Evolutionary conservation across 768 basidiomycete genomes (phyloP).

Genomic region (Amanita muscaria): DNA sequence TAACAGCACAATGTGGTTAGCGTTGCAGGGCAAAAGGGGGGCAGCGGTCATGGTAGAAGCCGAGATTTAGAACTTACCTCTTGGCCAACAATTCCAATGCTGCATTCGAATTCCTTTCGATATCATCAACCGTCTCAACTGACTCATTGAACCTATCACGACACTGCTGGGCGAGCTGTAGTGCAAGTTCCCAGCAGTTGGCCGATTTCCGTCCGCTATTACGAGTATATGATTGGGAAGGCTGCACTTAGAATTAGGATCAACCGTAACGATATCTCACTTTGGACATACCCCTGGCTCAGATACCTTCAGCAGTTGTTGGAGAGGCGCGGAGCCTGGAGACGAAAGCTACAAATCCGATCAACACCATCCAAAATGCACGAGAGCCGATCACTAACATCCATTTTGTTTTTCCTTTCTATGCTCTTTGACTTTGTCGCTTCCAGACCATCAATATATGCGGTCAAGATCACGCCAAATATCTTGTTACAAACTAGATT

Average conservation of each 20-base stretch:
- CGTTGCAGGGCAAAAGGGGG: constrained; percentile 4
- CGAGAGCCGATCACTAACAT: no score
- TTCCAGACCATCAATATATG: constrained; percentile 14
- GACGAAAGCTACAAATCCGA: no score
- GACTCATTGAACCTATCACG: constrained; percentile 11
- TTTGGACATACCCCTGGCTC: not conserved
- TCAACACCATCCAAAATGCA: no score
- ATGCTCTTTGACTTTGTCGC: constrained; percentile 6
- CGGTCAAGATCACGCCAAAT: constrained; percentile 14
- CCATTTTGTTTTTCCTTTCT: constrained; percentile 5
- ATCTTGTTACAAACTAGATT: constrained; percentile 15
- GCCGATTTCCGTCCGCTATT: constrained; percentile 9
- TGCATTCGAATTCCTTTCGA: constrained; percentile 10
- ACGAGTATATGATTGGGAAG: not conserved
- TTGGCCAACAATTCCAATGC: constrained; percentile 14
- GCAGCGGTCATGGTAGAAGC: no score
- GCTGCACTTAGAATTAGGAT: not conserved
- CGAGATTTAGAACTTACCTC: constrained; percentile 10
- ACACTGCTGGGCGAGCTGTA: constrained; percentile 11
- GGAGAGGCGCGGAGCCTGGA: no score
- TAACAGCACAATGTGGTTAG: constrained; percentile 11
- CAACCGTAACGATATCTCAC: not conserved
- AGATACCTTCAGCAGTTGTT: no score
- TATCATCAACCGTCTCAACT: constrained; percentile 11
- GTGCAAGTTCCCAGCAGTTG: constrained; percentile 12